These are phyloP conservation scores for Aspergillus japonicus DNA, from an alignment of 2,329 filamentous ascomycete genomes.

Conservation along the genomic window DNA sequence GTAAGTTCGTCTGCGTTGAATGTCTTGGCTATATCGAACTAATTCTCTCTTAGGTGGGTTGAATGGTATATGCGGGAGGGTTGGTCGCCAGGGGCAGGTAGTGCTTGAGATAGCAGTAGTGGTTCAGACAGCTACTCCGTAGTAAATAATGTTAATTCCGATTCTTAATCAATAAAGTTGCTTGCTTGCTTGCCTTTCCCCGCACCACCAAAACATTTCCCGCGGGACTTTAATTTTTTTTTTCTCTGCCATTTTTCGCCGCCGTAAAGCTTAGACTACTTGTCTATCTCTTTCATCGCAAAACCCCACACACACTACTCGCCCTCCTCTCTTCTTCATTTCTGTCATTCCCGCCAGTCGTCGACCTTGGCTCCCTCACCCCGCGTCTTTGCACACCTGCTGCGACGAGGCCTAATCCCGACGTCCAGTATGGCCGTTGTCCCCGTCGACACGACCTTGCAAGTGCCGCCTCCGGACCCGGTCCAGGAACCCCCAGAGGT, in stretches of 20 bases:
- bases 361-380: conserved; percentile 36
- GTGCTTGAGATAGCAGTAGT: too few relatives aligned
- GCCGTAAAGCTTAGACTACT: background rate
- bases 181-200: background rate
- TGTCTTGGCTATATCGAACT: too few relatives aligned
- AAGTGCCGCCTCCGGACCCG: conserved; percentile 28
- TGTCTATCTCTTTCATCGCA: background rate
- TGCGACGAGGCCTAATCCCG: conserved; percentile 35
- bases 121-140: too few relatives aligned
- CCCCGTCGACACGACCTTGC: conserved; percentile 28
- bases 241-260: background rate
- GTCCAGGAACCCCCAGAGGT: conserved; percentile 20
- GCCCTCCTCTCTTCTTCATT: background rate
- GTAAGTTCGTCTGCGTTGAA: too few relatives aligned
- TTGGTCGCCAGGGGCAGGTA: too few relatives aligned
- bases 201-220: conserved; percentile 4
- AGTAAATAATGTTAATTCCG: too few relatives aligned
- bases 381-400: conserved; percentile 41
- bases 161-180: background rate
- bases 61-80: too few relatives aligned
- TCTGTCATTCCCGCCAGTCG: conserved; percentile 9
- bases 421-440: conserved; percentile 40
- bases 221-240: background rate
- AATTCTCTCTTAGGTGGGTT: too few relatives aligned
- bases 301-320: background rate